Conservation (phyloP, 768 basidiomycete genomes). For the Termitomyces sp. region DNA sequence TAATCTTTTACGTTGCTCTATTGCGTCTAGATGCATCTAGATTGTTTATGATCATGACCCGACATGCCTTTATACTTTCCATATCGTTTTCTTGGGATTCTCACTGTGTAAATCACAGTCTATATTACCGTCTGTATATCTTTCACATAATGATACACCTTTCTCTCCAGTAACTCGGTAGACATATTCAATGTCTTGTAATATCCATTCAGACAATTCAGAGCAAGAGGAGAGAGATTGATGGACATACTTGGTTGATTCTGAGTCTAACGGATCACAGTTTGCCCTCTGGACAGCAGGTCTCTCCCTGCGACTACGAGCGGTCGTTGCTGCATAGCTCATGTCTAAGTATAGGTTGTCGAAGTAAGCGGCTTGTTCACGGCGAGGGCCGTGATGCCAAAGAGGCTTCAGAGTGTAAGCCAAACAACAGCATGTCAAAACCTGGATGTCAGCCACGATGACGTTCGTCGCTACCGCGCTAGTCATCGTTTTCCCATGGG, state of each 20-base stretch:
- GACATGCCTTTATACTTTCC: neutral
- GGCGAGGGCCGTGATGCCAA: neutral
- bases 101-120: neutral
- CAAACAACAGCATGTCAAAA: neutral
- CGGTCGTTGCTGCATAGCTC: neutral
- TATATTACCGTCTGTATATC: neutral
- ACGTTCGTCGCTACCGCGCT: conserved; percentile 13
- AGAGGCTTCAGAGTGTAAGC: neutral
- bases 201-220: too few relatives aligned
- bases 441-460: conserved; percentile 9
- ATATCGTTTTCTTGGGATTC: neutral
- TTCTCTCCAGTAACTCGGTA: neutral
- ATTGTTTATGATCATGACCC: neutral
- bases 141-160: neutral
- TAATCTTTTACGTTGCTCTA: neutral
- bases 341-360: too few relatives aligned
- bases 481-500: conserved; percentile 14
- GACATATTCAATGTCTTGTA: too few relatives aligned
- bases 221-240: neutral
- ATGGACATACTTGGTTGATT: neutral
- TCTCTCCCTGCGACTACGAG: neutral
- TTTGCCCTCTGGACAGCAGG: too few relatives aligned
- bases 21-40: neutral
- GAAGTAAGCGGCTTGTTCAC: too few relatives aligned
- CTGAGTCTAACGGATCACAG: neutral